Percentiles rank a stretch among this genome's conserved stretches.
phyloP scores from a whole-genome alignment of 2,329 filamentous ascomycete species.

The Colletotrichum sp. region DNA sequence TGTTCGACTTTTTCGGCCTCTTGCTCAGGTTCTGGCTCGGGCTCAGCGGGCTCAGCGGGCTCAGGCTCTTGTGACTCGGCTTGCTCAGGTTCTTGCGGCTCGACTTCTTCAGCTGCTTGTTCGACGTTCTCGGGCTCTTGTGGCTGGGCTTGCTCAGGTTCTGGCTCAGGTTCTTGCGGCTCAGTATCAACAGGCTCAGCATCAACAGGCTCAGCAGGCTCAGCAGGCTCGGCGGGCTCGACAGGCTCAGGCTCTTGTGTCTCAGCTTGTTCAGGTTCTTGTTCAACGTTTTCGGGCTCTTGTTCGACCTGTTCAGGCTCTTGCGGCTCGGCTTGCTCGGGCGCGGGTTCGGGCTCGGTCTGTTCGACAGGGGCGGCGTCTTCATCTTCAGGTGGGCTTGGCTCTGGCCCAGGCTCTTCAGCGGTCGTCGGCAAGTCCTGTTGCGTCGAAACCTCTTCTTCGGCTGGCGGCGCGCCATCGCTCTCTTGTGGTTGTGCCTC shows the following conservation, averaged over 20 bases:
- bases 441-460: not conserved
- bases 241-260: not conserved
- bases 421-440: not conserved
- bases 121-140: slow-evolving; percentile 1
- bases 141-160: not conserved
- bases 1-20: not conserved
- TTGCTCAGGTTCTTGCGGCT: not conserved
- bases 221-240: not conserved
- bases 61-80: not conserved
- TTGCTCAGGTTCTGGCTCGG: not conserved
- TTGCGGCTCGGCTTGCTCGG: not conserved
- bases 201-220: not conserved
- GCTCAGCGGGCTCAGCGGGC: not conserved
- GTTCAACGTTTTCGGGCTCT: not conserved
- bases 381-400: not conserved
- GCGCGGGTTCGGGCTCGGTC: not conserved
- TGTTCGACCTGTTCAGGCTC: not conserved
- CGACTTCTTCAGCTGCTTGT: slow-evolving; percentile 1
- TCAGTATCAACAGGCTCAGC: not conserved
- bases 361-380: not conserved
- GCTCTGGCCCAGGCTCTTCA: not conserved
- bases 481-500: not conserved
- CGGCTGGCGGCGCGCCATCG: not conserved
- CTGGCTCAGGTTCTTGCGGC: not conserved
- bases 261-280: slow-evolving; percentile 1